Evolutionary conservation across 345 rosid species (phyloP).

Genomic region (Lepidium sativum): DNA sequence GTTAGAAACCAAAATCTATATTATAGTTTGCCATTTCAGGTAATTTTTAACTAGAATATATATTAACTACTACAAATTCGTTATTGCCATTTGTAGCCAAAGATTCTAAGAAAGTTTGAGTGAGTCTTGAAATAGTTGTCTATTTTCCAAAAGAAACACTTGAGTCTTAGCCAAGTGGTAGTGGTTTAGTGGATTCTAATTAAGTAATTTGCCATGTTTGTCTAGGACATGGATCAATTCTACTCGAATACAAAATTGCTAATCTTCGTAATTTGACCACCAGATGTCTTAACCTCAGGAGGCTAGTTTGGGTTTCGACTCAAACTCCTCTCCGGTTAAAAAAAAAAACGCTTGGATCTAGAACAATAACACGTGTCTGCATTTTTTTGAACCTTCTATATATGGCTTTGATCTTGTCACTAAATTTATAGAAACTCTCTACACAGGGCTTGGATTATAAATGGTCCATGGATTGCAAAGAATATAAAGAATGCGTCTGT

Average conservation of each 20-base stretch:
- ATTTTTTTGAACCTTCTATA: background rate
- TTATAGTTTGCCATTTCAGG: background rate
- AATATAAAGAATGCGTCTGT: conserved; percentile 49
- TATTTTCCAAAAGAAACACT: background rate
- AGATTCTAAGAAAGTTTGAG: background rate
- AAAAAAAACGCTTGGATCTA: background rate
- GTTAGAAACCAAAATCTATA: background rate
- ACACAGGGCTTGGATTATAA: conserved; percentile 68
- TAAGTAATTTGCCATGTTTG: no score
- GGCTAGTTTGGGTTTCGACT: no score
- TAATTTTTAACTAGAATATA: background rate
- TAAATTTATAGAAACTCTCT: background rate
- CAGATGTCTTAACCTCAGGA: no score
- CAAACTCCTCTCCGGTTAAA: no score
- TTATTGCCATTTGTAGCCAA: background rate
- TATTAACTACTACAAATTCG: background rate
- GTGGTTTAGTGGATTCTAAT: no score
- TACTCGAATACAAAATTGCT: no score
- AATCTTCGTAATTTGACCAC: no score
- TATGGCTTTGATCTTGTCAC: background rate
- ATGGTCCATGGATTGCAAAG: conserved; percentile 54
- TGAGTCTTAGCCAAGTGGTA: background rate
- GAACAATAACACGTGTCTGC: background rate
- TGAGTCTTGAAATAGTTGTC: background rate
- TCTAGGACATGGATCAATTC: no score